These are phyloP conservation scores for Eimeria praecox DNA, from an alignment of 169 alveolate genomes.

Conservation along the genomic window DNA sequence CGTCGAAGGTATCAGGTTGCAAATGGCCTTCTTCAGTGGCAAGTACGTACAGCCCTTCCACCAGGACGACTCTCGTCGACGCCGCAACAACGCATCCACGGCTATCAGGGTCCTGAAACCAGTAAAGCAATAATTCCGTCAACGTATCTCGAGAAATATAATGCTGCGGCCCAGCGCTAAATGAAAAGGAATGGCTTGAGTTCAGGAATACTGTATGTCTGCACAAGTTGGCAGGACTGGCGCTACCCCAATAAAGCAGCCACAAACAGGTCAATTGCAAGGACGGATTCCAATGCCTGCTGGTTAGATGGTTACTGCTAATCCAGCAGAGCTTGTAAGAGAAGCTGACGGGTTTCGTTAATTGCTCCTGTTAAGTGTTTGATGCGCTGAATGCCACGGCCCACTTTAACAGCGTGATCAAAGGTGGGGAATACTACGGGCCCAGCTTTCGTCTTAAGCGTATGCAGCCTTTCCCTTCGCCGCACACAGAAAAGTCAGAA, in stretches of 20 bases:
- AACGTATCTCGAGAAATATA: not conserved
- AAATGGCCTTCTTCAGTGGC: not conserved
- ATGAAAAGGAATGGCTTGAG: not conserved
- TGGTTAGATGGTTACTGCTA: not conserved
- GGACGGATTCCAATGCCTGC: not conserved
- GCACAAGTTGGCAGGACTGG: not conserved
- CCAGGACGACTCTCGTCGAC: conserved; percentile 23
- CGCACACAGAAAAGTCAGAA: not conserved
- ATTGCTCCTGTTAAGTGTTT: conserved; percentile 7
- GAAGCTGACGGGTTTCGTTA: not conserved
- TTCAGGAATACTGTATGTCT: not conserved
- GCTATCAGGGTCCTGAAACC: conserved; percentile 20
- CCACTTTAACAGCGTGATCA: not conserved
- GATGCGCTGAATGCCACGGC: not conserved
- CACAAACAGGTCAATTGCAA: not conserved
- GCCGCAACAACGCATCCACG: not conserved
- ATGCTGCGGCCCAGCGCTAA: not conserved
- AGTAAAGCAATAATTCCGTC: not conserved
- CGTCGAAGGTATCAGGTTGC: not conserved
- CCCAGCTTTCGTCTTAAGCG: not conserved
- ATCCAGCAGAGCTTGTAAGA: not conserved
- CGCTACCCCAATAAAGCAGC: not conserved
- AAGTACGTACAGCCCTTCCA: conserved; percentile 31
- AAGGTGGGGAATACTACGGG: not conserved
- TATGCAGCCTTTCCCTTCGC: not conserved